Percentiles rank a stretch among this genome's conserved stretches.
Evolutionary conservation across 495 filamentous ascomycete species (phyloP).

Genomic region (Penicillium salamii): DNA sequence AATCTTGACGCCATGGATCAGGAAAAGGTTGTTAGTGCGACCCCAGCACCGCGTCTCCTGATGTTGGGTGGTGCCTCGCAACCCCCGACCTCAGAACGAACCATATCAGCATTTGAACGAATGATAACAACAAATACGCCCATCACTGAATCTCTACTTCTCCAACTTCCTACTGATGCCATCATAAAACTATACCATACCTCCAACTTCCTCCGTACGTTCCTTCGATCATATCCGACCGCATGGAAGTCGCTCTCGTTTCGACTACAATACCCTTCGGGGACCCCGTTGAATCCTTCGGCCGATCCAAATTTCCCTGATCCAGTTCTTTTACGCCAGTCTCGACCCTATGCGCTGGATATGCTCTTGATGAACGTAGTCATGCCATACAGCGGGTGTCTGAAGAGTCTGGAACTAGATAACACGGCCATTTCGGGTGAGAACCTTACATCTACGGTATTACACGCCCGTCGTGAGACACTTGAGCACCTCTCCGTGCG

Average conservation of each 20-base stretch:
- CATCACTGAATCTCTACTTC: slow-evolving; percentile 55
- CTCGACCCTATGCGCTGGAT: slow-evolving; percentile 55
- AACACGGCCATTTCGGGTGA: slow-evolving; percentile 60
- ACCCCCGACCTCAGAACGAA: slow-evolving; percentile 26
- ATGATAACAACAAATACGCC: slow-evolving; percentile 54
- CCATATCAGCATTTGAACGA: slow-evolving; percentile 48
- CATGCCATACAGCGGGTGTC: slow-evolving; percentile 52
- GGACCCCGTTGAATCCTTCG: slow-evolving; percentile 32
- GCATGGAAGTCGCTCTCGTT: slow-evolving; percentile 63
- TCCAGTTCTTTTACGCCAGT: slow-evolving; percentile 43
- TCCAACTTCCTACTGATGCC: slow-evolving; percentile 54
- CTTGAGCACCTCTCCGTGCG: slow-evolving; percentile 59
- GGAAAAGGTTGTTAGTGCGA: slow-evolving; percentile 8
- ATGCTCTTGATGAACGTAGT: slow-evolving; percentile 55
- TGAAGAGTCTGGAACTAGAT: slow-evolving; percentile 57
- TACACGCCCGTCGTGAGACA: slow-evolving; percentile 50
- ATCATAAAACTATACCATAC: slow-evolving; percentile 59
- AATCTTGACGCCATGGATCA: slow-evolving; percentile 14
- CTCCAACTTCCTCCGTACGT: slow-evolving; percentile 51
- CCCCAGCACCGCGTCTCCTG: slow-evolving; percentile 17
- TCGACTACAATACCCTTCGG: slow-evolving; percentile 48
- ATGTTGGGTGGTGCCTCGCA: slow-evolving; percentile 30
- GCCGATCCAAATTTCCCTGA: slow-evolving; percentile 35
- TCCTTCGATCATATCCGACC: slow-evolving; percentile 55
- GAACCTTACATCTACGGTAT: slow-evolving; percentile 51